A percentile compares a stretch with the other conserved stretches of the same genome.
These are phyloP conservation scores for Arachnomyces sp. DNA, from an alignment of 2,329 filamentous ascomycete genomes.

Conservation along the genomic window DNA sequence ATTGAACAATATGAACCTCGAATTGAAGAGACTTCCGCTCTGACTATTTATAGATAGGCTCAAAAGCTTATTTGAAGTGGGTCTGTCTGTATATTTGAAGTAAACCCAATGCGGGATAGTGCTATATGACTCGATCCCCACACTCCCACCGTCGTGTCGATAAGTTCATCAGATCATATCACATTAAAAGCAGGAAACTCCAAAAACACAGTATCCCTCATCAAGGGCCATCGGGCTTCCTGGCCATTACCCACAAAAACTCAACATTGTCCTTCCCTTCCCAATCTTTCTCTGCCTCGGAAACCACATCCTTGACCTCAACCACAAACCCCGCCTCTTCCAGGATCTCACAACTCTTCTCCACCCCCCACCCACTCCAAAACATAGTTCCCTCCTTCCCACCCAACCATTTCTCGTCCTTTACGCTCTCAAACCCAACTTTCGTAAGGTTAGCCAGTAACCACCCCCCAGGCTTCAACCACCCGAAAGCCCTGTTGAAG, in stretches of 20 bases:
- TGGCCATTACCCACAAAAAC: constrained; percentile 3
- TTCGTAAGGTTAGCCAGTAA: constrained; percentile 43
- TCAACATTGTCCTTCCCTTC: constrained; percentile 12
- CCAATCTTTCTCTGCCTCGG: too few relatives aligned
- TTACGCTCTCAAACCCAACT: constrained; percentile 12
- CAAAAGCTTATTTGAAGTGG: too few relatives aligned
- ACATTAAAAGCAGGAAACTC: too few relatives aligned
- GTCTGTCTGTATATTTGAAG: too few relatives aligned
- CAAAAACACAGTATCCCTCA: too few relatives aligned
- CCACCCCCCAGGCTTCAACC: constrained; percentile 46
- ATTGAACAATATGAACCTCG: too few relatives aligned
- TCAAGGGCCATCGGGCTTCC: background rate
- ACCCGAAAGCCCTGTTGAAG: constrained; percentile 36
- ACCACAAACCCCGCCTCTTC: constrained; percentile 16
- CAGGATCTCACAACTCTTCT: constrained; percentile 23
- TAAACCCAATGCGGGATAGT: too few relatives aligned
- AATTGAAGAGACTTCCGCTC: too few relatives aligned
- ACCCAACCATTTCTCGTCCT: constrained; percentile 25
- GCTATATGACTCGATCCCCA: too few relatives aligned
- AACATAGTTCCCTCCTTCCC: constrained; percentile 26
- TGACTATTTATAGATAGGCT: too few relatives aligned
- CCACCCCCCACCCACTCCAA: constrained; percentile 34
- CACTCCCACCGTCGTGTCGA: too few relatives aligned
- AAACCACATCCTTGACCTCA: constrained; percentile 15
- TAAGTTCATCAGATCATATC: too few relatives aligned